Percentiles rank a stretch among this genome's conserved stretches.
These are phyloP conservation scores for Carex arenaria DNA, from an alignment of 202 grass and related monocot genomes.

Conservation along the genomic window DNA sequence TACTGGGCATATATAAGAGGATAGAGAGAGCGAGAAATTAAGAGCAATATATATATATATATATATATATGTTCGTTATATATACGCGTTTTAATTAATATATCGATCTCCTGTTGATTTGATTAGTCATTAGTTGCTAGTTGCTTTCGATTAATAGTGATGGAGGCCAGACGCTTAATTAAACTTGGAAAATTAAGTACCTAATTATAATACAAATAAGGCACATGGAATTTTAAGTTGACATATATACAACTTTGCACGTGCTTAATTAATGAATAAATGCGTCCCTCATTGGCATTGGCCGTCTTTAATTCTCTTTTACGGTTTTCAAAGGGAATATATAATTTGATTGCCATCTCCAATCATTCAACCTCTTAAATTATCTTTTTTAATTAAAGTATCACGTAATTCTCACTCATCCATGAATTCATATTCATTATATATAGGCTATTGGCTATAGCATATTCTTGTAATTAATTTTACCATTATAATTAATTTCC, in stretches of 20 bases:
- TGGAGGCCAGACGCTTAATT: not conserved
- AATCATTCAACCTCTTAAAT: not conserved
- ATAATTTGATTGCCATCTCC: not conserved
- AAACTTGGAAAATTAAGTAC: not conserved
- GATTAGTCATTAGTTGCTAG: not conserved
- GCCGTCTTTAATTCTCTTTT: not conserved
- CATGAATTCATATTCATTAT: no score
- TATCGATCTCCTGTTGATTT: not conserved
- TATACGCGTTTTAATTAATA: slow-evolving; percentile 5
- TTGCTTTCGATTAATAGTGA: not conserved
- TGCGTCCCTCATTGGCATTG: not conserved
- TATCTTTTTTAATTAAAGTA: not conserved
- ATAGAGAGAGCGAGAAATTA: not conserved
- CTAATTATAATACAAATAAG: not conserved
- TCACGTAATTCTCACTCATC: not conserved
- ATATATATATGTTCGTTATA: not conserved
- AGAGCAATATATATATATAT: no score
- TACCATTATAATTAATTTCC: no score
- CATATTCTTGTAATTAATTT: no score
- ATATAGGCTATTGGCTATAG: no score
- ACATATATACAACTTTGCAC: not conserved
- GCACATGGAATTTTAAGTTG: not conserved
- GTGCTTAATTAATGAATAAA: not conserved
- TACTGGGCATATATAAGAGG: no score
- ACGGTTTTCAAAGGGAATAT: not conserved